A percentile compares a stretch with the other conserved stretches of the same genome.
Evolutionary conservation across 106 monocot species (phyloP).

Genomic region (Chionographis japonica): DNA sequence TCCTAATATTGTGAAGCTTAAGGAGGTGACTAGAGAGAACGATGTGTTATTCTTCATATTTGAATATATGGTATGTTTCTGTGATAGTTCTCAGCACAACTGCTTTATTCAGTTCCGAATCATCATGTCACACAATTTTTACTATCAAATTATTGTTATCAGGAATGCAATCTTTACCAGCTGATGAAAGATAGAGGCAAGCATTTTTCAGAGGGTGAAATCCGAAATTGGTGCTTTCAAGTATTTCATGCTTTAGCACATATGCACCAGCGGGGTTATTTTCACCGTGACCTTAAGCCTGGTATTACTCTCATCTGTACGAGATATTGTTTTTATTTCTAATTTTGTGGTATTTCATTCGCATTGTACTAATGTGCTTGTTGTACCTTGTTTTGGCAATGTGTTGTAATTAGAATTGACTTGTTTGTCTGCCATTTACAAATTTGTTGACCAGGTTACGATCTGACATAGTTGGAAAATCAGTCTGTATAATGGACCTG

Average conservation of each 20-base stretch:
- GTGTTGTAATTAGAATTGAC: no score
- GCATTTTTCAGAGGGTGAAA: conserved; percentile 64
- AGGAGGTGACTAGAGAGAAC: conserved; percentile 92
- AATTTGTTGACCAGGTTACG: no score
- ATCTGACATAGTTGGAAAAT: no score
- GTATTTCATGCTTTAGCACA: conserved; percentile 91
- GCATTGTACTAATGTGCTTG: no score
- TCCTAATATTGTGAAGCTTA: conserved; percentile 97
- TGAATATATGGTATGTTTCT: conserved; percentile 82
- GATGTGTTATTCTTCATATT: conserved; percentile 83
- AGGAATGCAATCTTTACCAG: conserved; percentile 94
- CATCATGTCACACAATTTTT: no score
- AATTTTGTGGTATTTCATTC: no score
- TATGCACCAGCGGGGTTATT: conserved; percentile 92
- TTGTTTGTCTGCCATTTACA: no score
- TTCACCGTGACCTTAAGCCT: conserved; percentile 96
- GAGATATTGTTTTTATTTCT: neutral
- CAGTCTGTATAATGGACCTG: no score
- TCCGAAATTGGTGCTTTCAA: conserved; percentile 91
- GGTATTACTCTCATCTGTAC: conserved; percentile 29
- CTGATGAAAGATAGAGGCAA: conserved; percentile 80
- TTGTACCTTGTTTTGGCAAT: no score
- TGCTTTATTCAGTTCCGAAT: no score
- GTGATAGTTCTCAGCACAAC: neutral
- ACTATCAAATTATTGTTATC: conserved; percentile 6